Evolutionary conservation across 345 rosid genomes (phyloP).

Genomic region (Boechera divaricarpa): DNA sequence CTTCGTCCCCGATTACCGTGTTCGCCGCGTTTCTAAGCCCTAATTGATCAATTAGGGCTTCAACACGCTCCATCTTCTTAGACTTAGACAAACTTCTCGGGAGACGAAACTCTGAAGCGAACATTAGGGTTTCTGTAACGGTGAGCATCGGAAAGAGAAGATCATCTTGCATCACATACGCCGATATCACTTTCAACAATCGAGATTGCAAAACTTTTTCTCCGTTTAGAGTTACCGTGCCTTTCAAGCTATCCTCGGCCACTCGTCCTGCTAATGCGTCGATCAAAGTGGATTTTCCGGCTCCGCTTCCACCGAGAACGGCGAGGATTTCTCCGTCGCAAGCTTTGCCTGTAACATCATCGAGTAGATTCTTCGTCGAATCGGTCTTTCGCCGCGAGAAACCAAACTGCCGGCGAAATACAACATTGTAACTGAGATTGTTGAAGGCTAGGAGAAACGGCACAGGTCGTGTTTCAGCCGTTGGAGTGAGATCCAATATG

Average conservation of each 20-base stretch:
- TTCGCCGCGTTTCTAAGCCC: slow-evolving; percentile 85
- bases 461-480: slow-evolving; percentile 44
- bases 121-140: slow-evolving; percentile 89
- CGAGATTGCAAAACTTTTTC: slow-evolving; percentile 66
- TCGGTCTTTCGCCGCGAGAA: slow-evolving; percentile 44
- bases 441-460: slow-evolving; percentile 77
- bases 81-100: slow-evolving; percentile 74
- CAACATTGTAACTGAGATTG: slow-evolving; percentile 72
- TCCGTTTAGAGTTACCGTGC: slow-evolving; percentile 68
- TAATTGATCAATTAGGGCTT: slow-evolving; percentile 80
- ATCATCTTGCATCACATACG: slow-evolving; percentile 98
- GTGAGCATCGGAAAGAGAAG: slow-evolving; percentile 87
- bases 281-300: slow-evolving; percentile 84
- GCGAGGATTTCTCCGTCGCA: slow-evolving; percentile 86
- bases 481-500: slow-evolving; percentile 47
- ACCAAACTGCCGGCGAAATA: slow-evolving; percentile 52
- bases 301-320: slow-evolving; percentile 89
- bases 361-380: slow-evolving; percentile 66
- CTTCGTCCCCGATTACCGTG: slow-evolving; percentile 91
- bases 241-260: slow-evolving; percentile 65
- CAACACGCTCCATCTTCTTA: slow-evolving; percentile 76
- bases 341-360: slow-evolving; percentile 83
- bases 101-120: slow-evolving; percentile 85
- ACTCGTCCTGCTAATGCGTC: slow-evolving; percentile 87
- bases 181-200: slow-evolving; percentile 78